Evolutionary conservation across 2,329 filamentous ascomycete genomes (phyloP).

Genomic region (Exophiala sp.): DNA sequence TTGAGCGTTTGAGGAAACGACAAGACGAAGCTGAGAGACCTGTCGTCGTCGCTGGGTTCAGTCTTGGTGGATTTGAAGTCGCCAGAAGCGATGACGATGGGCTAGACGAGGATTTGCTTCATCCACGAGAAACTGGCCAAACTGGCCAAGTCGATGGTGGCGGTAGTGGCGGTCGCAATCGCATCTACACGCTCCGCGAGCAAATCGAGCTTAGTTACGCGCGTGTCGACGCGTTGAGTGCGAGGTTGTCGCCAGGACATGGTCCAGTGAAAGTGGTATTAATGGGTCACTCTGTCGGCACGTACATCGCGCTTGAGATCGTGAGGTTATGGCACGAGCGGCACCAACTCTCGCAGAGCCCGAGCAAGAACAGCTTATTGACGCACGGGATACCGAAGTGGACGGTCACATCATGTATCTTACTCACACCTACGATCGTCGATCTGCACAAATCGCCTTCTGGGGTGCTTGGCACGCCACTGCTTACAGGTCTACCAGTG

Average conservation of each 20-base stretch:
- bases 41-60: slow-evolving; percentile 20
- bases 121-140: slow-evolving; percentile 1
- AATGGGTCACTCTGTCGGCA: slow-evolving; percentile 71
- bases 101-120: slow-evolving; percentile 7
- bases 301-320: slow-evolving; percentile 68
- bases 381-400: neutral
- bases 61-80: slow-evolving; percentile 25
- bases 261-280: slow-evolving; percentile 53
- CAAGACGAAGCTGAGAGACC: neutral
- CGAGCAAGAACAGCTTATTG: neutral
- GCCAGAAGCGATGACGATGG: neutral
- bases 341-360: neutral
- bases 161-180: neutral
- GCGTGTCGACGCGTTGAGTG: slow-evolving; percentile 39
- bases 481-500: slow-evolving; percentile 50
- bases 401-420: slow-evolving; percentile 51
- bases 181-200: slow-evolving; percentile 30
- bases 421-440: slow-evolving; percentile 73
- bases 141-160: neutral
- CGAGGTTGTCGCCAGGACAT: neutral
- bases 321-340: slow-evolving; percentile 55
- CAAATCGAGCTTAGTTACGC: slow-evolving; percentile 50
- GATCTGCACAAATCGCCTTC: slow-evolving; percentile 63
- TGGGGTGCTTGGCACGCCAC: slow-evolving; percentile 61
- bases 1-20: slow-evolving; percentile 8